phyloP scores from a whole-genome alignment of 177 flowering plant species.

The Vitis hybrid region DNA sequence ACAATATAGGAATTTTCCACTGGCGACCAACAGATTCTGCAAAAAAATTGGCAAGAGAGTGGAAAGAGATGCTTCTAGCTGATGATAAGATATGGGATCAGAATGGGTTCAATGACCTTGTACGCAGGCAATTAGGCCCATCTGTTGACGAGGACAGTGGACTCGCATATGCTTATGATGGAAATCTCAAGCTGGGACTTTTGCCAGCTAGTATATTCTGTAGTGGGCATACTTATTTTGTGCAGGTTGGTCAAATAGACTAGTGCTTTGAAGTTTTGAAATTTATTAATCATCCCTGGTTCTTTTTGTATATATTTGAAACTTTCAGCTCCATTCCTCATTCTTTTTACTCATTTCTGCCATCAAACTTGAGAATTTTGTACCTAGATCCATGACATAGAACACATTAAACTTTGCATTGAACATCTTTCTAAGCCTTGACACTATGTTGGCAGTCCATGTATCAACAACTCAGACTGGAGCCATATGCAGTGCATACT shows the following conservation, averaged over 20 bases:
- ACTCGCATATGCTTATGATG: slow-evolving; percentile 87
- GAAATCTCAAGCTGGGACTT: slow-evolving; percentile 80
- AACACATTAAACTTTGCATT: not conserved
- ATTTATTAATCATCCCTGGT: not conserved
- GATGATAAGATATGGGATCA: slow-evolving; percentile 98
- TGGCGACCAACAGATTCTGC: slow-evolving; percentile 91
- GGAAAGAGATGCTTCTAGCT: slow-evolving; percentile 81
- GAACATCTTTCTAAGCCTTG: not conserved
- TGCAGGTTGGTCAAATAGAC: slow-evolving; percentile 62
- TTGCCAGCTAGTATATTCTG: slow-evolving; percentile 95
- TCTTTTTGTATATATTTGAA: not conserved
- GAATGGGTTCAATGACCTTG: slow-evolving; percentile 86
- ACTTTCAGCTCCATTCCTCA: not conserved
- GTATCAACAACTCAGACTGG: slow-evolving; percentile 85
- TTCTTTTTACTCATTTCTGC: not conserved
- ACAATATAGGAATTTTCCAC: slow-evolving; percentile 94
- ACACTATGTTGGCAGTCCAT: slow-evolving; percentile 52
- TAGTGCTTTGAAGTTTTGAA: slow-evolving; percentile 1
- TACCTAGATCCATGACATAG: not conserved
- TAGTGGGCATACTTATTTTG: slow-evolving; percentile 97
- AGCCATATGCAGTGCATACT: slow-evolving; percentile 97
- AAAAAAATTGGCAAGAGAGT: slow-evolving; percentile 75
- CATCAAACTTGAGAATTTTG: not conserved
- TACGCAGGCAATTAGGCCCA: slow-evolving; percentile 78
- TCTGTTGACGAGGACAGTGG: slow-evolving; percentile 84